These are phyloP conservation scores for Chamaecrista fasciculata DNA, from an alignment of 306 rosid genomes.

Conservation along the genomic window DNA sequence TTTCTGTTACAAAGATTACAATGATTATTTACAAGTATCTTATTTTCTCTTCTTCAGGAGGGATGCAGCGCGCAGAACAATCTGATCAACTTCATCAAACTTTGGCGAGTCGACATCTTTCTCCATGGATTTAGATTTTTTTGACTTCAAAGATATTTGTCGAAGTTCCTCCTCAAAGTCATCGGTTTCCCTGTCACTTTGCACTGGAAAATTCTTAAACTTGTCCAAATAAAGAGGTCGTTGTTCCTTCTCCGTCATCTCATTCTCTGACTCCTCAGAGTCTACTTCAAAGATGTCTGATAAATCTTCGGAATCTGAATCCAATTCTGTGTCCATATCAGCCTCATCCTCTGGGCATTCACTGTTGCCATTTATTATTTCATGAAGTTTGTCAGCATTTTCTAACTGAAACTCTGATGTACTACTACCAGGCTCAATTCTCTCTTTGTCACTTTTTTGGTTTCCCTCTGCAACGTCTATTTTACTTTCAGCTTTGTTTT, in stretches of 20 bases:
- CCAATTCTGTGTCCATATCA: constrained; percentile 43
- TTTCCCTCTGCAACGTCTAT: constrained; percentile 37
- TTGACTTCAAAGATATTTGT: constrained; percentile 56
- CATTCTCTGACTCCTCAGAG: constrained; percentile 56
- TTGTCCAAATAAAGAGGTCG: constrained; percentile 74
- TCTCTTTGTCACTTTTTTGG: constrained; percentile 37
- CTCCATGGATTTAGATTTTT: constrained; percentile 29
- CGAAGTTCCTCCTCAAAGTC: constrained; percentile 73
- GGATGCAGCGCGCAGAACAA: constrained; percentile 73
- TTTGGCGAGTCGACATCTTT: constrained; percentile 41
- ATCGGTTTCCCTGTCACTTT: constrained; percentile 44
- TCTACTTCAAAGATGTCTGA: constrained; percentile 81
- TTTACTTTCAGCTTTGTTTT: constrained; percentile 39
- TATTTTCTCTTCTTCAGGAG: constrained; percentile 58
- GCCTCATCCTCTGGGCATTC: constrained; percentile 45
- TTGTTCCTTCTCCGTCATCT: constrained; percentile 41
- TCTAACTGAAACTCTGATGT: constrained; percentile 36
- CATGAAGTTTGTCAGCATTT: constrained; percentile 39
- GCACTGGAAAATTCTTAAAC: constrained; percentile 62
- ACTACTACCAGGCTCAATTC: constrained; percentile 27
- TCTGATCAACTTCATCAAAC: constrained; percentile 76
- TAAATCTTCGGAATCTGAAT: constrained; percentile 58
- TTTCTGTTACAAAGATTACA: not conserved
- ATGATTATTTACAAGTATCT: constrained; percentile 15
- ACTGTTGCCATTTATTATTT: constrained; percentile 32